These are phyloP conservation scores for Sarocladium oryzae DNA, from an alignment of 2,329 filamentous ascomycete species.

Conservation along the genomic window DNA sequence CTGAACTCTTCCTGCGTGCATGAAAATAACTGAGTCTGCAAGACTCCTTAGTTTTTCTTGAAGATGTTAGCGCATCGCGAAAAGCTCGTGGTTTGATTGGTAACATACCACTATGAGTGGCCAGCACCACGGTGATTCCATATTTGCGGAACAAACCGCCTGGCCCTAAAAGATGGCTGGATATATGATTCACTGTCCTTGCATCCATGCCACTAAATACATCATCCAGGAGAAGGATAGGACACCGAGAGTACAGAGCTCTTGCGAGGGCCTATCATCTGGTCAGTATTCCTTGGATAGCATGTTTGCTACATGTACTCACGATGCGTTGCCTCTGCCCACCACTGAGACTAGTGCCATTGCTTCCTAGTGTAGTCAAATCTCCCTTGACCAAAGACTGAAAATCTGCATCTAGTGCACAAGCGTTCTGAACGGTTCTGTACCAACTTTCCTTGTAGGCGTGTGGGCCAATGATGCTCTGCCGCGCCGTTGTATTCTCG, in stretches of 20 bases:
- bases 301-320: constrained; percentile 14
- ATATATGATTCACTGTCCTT: constrained; percentile 28
- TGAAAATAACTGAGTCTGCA: neutral
- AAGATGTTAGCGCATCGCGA: neutral
- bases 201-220: constrained; percentile 38
- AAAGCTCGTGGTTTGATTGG: neutral
- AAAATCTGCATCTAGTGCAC: constrained; percentile 29
- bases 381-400: constrained; percentile 23
- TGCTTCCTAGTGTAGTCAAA: constrained; percentile 31
- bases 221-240: constrained; percentile 39
- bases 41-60: neutral
- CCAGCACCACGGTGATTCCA: neutral
- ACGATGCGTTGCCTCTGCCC: constrained; percentile 37
- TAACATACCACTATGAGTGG: neutral
- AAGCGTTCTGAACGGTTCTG: constrained; percentile 23
- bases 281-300: neutral
- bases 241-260: constrained; percentile 33
- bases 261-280: constrained; percentile 34
- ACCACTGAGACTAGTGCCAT: constrained; percentile 35
- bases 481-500: constrained; percentile 17
- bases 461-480: constrained; percentile 20
- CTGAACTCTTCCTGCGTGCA: neutral
- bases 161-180: neutral
- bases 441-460: constrained; percentile 23
- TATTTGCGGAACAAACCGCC: neutral